phyloP scores from a whole-genome alignment of 106 monocot species.

The Dendrobium catenatum region DNA sequence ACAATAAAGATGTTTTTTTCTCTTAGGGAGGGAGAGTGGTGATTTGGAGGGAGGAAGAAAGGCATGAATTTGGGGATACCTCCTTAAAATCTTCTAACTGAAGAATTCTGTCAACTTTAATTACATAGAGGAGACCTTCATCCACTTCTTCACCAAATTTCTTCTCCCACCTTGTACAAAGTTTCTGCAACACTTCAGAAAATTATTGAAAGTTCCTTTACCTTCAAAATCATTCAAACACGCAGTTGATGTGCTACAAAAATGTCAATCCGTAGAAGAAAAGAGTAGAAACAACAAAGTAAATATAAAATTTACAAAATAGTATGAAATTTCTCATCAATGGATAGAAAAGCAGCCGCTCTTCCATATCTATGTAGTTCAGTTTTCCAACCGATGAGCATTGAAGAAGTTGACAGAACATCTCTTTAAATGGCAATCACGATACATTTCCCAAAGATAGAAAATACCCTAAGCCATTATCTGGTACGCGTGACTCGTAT shows the following conservation, averaged over 20 bases:
- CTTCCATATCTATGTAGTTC: background rate
- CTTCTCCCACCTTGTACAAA: conserved; percentile 78
- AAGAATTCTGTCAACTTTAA: conserved; percentile 69
- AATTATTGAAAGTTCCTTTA: conserved; percentile 2
- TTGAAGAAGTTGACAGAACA: background rate
- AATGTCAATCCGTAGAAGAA: background rate
- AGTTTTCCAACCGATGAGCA: background rate
- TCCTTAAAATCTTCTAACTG: conserved; percentile 88
- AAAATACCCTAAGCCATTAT: background rate
- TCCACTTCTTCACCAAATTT: conserved; percentile 71
- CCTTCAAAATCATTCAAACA: background rate
- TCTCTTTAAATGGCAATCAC: background rate
- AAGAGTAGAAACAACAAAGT: background rate
- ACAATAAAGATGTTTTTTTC: background rate
- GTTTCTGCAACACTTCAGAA: conserved; percentile 47
- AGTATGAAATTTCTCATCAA: background rate
- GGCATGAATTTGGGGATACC: conserved; percentile 30
- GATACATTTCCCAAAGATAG: background rate
- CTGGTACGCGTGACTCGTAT: background rate
- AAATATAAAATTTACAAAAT: conserved; percentile 3
- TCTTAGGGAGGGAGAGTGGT: background rate
- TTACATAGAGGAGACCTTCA: conserved; percentile 41
- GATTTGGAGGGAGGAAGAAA: background rate
- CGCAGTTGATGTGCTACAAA: background rate
- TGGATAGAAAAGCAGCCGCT: background rate